These are phyloP conservation scores for Penicillium decumbens DNA, from an alignment of 2,329 filamentous ascomycete species.

Conservation along the genomic window DNA sequence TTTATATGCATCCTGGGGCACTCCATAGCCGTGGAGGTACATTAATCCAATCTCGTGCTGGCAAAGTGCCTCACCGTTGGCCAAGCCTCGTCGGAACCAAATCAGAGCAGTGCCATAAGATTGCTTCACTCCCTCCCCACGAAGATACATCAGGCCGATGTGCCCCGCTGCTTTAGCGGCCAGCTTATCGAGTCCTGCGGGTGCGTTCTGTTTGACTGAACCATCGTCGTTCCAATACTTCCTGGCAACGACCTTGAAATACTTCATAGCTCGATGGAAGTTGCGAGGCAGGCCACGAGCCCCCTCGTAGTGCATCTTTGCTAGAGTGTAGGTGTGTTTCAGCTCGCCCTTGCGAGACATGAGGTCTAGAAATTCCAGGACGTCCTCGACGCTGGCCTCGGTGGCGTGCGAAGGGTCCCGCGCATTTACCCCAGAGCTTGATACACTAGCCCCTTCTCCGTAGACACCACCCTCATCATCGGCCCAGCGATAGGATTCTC, in stretches of 20 bases:
- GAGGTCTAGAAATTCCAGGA: slow-evolving; percentile 88
- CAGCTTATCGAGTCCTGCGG: slow-evolving; percentile 67
- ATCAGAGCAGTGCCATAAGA: slow-evolving; percentile 69
- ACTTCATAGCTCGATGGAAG: slow-evolving; percentile 67
- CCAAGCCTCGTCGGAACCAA: slow-evolving; percentile 79
- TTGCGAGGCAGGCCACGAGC: slow-evolving; percentile 70
- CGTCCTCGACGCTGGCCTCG: slow-evolving; percentile 83
- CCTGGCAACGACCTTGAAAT: slow-evolving; percentile 74
- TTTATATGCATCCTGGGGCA: slow-evolving; percentile 62
- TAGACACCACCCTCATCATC: slow-evolving; percentile 91
- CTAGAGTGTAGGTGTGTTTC: slow-evolving; percentile 79
- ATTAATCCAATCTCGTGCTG: slow-evolving; percentile 81
- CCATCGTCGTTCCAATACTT: slow-evolving; percentile 79
- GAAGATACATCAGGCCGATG: slow-evolving; percentile 81
- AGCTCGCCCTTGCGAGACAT: slow-evolving; percentile 86
- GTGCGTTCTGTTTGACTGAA: slow-evolving; percentile 65
- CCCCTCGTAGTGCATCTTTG: slow-evolving; percentile 83
- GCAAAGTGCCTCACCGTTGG: slow-evolving; percentile 72
- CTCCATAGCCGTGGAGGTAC: slow-evolving; percentile 72
- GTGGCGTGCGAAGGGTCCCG: slow-evolving; percentile 68
- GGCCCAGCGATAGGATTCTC: slow-evolving; percentile 77
- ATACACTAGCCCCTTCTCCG: slow-evolving; percentile 87
- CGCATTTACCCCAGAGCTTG: slow-evolving; percentile 79
- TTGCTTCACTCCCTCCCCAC: slow-evolving; percentile 77
- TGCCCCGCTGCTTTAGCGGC: slow-evolving; percentile 81